Evolutionary conservation across 306 rosid genomes (phyloP).

Genomic region (Sicyos baderoa): DNA sequence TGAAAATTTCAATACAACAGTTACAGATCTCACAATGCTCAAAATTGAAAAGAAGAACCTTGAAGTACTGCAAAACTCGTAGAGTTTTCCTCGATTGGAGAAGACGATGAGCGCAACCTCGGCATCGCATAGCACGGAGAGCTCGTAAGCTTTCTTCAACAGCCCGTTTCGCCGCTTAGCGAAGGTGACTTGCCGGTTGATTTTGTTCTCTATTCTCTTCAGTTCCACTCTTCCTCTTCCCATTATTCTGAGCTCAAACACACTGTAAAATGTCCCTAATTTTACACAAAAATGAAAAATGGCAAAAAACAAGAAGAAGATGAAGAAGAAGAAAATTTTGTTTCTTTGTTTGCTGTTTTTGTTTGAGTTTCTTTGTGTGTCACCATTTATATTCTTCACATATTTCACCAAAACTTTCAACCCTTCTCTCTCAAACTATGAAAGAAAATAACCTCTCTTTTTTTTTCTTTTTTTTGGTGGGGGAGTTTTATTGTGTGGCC

Average conservation of each 20-base stretch:
- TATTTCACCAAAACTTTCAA: background rate
- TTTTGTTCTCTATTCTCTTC: slow-evolving; percentile 98
- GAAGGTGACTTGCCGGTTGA: slow-evolving; percentile 97
- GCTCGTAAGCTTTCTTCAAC: slow-evolving; percentile 98
- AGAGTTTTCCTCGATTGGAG: slow-evolving; percentile 99
- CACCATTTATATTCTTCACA: slow-evolving; percentile 9
- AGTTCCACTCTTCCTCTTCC: slow-evolving; percentile 98
- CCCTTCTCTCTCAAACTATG: background rate
- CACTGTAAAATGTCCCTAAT: background rate
- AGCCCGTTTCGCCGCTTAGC: slow-evolving; percentile 96
- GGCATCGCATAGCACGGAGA: slow-evolving; percentile 94
- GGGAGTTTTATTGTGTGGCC: no score
- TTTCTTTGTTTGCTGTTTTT: background rate
- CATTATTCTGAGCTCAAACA: slow-evolving; percentile 24
- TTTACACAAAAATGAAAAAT: background rate
- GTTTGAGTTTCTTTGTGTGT: background rate
- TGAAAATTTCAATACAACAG: no score
- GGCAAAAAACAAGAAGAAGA: no score
- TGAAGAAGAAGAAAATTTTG: background rate
- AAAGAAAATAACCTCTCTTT: no score
- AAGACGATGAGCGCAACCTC: slow-evolving; percentile 99
- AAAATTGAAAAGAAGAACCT: slow-evolving; percentile 33
- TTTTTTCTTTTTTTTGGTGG: no score
- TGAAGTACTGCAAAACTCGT: slow-evolving; percentile 99
- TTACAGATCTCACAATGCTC: no score